Evolutionary conservation across 371 early-diverging fungal genomes (phyloP), one percentile per base, ranked within the genome.

Genomic region (Batrachochytrium dendrobatidis): DNA sequence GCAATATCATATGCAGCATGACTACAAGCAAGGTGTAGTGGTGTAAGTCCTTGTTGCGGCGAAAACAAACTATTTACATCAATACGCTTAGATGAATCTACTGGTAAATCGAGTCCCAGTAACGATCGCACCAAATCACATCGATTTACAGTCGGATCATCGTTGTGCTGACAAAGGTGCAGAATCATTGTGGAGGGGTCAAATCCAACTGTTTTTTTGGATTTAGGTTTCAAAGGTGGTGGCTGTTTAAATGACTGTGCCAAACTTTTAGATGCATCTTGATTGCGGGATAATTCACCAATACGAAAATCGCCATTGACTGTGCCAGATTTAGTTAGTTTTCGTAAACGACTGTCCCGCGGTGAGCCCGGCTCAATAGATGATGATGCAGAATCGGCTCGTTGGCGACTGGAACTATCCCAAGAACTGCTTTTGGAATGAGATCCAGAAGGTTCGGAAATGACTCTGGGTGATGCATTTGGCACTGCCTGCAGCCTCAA

Each of bases 1-100:
- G 75, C 81, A 28, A 79, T 66, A 5, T 66, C 70, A 50, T 81
- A 77, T 34, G 39, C 39, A 39, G 81, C 81, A 51, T 83, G 73
- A 3, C 77, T 73, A 18, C 80, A 76, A 0, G 83, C 83, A 48
- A 79, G 60, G 55, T 85, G 85, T 3, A 85, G 59, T 1, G 82
- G 72, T 22, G 74, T 74, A 39, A 84, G 64, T 52, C 72, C 60
- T 58, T 65, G 74, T 60, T 64, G 68, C 58, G 56, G 75, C 56
- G 70, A 71, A 57, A 43, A 53, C 35, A 70, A 62, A 35, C 56
- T 18, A 30, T 53, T 61, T 52, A 70, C 39, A 43, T 55, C 35
- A 63, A n/a, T 20, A 39, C 32, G 24, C 17, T n/a, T 1, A 29
- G 17, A 34, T 18, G 17, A 7, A 56, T 25, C 15, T 26, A 28